A percentile compares a stretch with the other conserved stretches of the same genome.
Evolutionary conservation across 2,329 filamentous ascomycete genomes (phyloP).

Genomic region (Penicillium sp.): DNA sequence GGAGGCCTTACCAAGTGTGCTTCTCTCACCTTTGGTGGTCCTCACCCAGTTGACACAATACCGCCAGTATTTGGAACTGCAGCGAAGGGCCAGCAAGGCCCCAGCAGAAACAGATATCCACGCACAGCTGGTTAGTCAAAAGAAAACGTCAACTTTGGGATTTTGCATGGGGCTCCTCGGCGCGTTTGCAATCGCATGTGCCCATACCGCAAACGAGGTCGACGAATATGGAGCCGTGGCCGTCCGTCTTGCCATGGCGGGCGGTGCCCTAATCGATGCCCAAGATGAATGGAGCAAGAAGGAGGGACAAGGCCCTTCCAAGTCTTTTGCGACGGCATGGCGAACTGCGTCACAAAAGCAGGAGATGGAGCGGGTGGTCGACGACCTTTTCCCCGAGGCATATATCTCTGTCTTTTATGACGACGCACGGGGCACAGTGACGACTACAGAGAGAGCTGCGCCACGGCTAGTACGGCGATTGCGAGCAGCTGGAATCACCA

Average conservation of each 20-base stretch:
- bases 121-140: background rate
- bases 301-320: background rate
- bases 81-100: background rate
- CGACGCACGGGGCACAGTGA: constrained; percentile 23
- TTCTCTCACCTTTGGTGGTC: constrained; percentile 4
- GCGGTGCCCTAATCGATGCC: constrained; percentile 4
- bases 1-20: background rate
- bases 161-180: background rate
- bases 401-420: constrained; percentile 34
- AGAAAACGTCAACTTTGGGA: background rate
- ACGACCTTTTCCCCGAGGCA: constrained; percentile 4
- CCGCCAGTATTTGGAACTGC: background rate
- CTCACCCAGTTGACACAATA: constrained; percentile 3
- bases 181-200: constrained; percentile 2
- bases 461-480: background rate
- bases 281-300: background rate
- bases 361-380: background rate
- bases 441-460: constrained; percentile 25
- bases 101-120: background rate
- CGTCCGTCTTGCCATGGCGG: background rate
- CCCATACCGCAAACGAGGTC: background rate
- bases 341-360: background rate
- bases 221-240: constrained; percentile 1
- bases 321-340: background rate
- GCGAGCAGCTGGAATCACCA: constrained; percentile 3